phyloP scores from a whole-genome alignment of 2,329 filamentous ascomycete species.

The Cryphonectria japonica region DNA sequence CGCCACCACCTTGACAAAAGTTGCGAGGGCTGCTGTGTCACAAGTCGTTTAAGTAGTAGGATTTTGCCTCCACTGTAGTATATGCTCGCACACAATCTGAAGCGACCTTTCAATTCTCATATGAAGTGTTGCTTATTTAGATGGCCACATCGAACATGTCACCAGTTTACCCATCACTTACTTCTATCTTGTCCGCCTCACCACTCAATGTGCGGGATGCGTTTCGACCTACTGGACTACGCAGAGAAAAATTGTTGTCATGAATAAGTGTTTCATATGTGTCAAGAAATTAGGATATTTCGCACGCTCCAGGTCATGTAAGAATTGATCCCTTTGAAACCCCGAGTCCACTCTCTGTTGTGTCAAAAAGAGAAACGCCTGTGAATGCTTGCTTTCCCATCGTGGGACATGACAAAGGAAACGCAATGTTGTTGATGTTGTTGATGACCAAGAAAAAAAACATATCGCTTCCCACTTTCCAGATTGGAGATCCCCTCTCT shows the following conservation, averaged over 20 bases:
- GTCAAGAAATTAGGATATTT: slow-evolving; percentile 19
- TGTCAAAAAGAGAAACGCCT: slow-evolving; percentile 17
- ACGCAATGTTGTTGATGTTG: slow-evolving; percentile 24
- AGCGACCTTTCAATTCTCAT: too few relatives aligned
- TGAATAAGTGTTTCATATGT: slow-evolving; percentile 4
- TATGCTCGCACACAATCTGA: background rate
- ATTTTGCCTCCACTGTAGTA: background rate
- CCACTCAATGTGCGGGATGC: background rate
- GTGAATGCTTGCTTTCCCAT: slow-evolving; percentile 23
- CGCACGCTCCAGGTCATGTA: slow-evolving; percentile 6
- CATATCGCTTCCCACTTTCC: background rate
- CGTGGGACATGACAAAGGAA: slow-evolving; percentile 19
- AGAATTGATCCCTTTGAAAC: background rate
- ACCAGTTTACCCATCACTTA: background rate
- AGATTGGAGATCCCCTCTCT: background rate
- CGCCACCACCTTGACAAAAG: too few relatives aligned
- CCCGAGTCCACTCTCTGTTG: background rate
- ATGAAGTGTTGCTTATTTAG: too few relatives aligned
- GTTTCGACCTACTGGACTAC: background rate
- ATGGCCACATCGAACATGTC: background rate
- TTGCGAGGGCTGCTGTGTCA: too few relatives aligned
- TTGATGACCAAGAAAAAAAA: background rate
- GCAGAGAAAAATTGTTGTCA: background rate
- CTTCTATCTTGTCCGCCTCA: background rate
- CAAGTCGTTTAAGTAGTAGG: background rate